Evolutionary conservation across 2,329 filamentous ascomycete species (phyloP).

Genomic region (Chaetomiaceae sp.): DNA sequence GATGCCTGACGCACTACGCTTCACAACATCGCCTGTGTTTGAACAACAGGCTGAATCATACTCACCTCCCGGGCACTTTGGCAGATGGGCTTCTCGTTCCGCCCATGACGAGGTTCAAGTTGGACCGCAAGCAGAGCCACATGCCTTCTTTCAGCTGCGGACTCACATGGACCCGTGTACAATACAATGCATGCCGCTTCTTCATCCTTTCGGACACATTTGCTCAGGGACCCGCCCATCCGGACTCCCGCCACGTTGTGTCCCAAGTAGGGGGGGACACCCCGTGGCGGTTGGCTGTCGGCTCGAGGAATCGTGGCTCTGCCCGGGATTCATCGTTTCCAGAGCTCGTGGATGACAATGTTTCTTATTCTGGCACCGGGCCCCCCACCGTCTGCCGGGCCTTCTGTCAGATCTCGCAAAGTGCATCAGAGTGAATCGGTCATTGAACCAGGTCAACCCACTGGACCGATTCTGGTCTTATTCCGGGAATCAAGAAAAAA

Average conservation of each 20-base stretch:
- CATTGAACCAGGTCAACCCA: constrained; percentile 12
- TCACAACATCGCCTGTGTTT: constrained; percentile 1
- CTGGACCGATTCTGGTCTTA: too few species aligned
- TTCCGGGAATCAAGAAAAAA: too few species aligned
- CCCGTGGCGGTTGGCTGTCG: not conserved
- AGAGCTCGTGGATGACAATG: constrained; percentile 13
- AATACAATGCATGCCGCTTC: constrained; percentile 5
- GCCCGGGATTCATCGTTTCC: not conserved
- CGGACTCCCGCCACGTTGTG: constrained; percentile 13
- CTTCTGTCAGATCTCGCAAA: constrained; percentile 18
- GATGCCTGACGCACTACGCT: not conserved
- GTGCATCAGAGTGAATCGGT: constrained; percentile 13
- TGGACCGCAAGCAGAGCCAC: not conserved
- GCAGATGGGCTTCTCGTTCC: not conserved
- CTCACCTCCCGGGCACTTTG: not conserved
- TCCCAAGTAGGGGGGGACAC: not conserved
- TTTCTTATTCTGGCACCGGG: constrained; percentile 21
- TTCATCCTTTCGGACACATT: not conserved
- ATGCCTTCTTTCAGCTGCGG: not conserved
- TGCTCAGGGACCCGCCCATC: not conserved
- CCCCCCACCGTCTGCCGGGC: constrained; percentile 2
- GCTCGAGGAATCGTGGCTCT: not conserved
- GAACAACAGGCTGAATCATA: constrained; percentile 20
- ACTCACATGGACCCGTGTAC: constrained; percentile 14
- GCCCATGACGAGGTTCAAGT: not conserved